A percentile compares a stretch with the other conserved stretches of the same genome.
Conservation (phyloP, 257 asterid genomes). For the Solanum appendiculatum region DNA sequence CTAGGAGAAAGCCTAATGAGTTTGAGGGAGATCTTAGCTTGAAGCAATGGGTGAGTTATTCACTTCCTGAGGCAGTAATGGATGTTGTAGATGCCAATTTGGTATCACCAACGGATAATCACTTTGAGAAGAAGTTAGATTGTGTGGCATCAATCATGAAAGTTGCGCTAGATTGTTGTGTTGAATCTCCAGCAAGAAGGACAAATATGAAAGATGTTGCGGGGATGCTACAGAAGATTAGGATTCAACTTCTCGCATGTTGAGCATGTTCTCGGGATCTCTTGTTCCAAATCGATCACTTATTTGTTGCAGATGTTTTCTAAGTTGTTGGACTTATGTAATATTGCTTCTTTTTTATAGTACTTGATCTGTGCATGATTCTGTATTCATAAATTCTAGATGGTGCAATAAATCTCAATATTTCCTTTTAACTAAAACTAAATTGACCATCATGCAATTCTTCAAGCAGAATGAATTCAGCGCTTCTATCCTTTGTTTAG, state of each 20-base stretch:
- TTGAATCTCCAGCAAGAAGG: neutral
- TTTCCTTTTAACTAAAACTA: no score
- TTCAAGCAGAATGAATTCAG: no score
- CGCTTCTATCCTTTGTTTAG: no score
- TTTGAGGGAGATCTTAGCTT: neutral
- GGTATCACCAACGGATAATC: neutral
- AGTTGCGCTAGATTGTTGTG: neutral
- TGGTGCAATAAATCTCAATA: no score
- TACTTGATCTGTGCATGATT: no score
- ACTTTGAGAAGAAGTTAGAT: neutral
- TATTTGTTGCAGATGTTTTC: no score
- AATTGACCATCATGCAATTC: no score
- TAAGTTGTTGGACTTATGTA: no score
- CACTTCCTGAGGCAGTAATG: neutral
- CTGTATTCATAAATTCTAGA: no score
- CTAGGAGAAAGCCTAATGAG: neutral
- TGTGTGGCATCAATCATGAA: neutral
- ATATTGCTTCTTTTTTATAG: no score
- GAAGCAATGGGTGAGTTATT: neutral
- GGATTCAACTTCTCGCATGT: neutral
- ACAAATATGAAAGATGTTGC: neutral
- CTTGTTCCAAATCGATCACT: accelerated
- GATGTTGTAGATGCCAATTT: neutral
- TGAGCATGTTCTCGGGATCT: neutral
- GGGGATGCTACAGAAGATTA: neutral